Base-by-base conservation (phyloP, 2,329 filamentous ascomycete genomes). In the Leptographium flavum region DNA sequence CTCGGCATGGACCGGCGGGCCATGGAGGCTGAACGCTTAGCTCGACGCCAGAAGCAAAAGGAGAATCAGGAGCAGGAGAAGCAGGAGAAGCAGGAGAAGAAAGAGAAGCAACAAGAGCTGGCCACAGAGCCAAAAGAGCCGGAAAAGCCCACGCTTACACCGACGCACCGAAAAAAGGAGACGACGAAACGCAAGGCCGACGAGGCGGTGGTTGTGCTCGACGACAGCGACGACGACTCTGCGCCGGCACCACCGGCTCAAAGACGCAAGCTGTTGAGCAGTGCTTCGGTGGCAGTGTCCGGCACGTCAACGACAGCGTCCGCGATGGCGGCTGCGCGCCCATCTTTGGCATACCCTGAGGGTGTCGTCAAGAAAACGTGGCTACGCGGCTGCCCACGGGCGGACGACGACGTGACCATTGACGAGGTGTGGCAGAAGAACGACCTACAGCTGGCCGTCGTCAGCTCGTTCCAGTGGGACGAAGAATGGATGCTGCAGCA, bases 401-500 rank as follows among this genome's bases (percentile, higher is more conserved):
- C 60, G 0, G 67, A 66, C 5, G 73, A 87, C 49, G 86, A 94
- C 50, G 86, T 96, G 57, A 92, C 79, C 49, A 79, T 96, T 35
- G 86, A 94, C 55, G 87, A 95, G 58, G 74, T 95, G 0, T 62
- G 95, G 1, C 83, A 94, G 58, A 80, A 76, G 49, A 63, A 75
- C 2, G 71, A 79, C 13, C 67, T 96, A 9, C 68, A 83, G 42
- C 74, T 87, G 33, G 88, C 86, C 1, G 74, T 96, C 0, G 64
- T 96, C 5, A 94, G 87, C 53, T 85, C 90, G 0, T 96, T 83
- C 54, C 78, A 90, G 57, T 92, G 85, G 79, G 82, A 96, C 50
- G 74, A 81, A 14, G 73, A 82, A 25, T 95, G 86, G 85, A 60
- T 92, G 38, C 60, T 90, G 25, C 71, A 68, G 6, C 93, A 92